A percentile compares a stretch with the other conserved stretches of the same genome.
These are phyloP conservation scores for Pascua sp. DNA, from an alignment of 1,284 basidiomycete genomes.

Conservation along the genomic window DNA sequence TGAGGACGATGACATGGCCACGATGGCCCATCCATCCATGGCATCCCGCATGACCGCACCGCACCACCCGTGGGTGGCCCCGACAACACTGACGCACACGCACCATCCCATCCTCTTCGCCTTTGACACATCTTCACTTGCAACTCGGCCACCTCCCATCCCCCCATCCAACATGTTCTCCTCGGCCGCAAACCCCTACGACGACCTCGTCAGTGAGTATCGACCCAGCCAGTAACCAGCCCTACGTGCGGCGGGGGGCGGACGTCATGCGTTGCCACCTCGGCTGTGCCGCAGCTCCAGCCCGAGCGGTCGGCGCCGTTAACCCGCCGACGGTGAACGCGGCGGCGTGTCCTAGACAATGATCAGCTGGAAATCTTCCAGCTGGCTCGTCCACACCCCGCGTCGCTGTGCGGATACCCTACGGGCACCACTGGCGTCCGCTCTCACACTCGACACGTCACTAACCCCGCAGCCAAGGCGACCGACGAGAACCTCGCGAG, in stretches of 20 bases:
- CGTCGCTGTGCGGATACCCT: too few species aligned
- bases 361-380: too few species aligned
- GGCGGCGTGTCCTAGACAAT: too few species aligned
- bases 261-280: background rate
- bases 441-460: background rate
- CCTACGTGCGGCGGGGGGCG: background rate
- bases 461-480: slow-evolving; percentile 66
- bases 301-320: background rate
- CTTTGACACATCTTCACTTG: background rate
- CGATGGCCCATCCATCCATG: too few species aligned
- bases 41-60: too few species aligned
- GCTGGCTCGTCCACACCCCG: too few species aligned
- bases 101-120: background rate
- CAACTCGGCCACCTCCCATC: background rate
- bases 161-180: slow-evolving; percentile 48
- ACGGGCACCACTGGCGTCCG: too few species aligned
- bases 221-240: background rate
- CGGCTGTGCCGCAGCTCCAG: background rate
- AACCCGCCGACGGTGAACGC: background rate
- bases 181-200: slow-evolving; percentile 69
- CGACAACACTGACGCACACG: background rate
- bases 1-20: too few species aligned
- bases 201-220: slow-evolving; percentile 83
- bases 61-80: too few species aligned
- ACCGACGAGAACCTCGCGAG: slow-evolving; percentile 90